Conservation (phyloP, 2,329 filamentous ascomycete genomes). For the Aureobasidium sp. region DNA sequence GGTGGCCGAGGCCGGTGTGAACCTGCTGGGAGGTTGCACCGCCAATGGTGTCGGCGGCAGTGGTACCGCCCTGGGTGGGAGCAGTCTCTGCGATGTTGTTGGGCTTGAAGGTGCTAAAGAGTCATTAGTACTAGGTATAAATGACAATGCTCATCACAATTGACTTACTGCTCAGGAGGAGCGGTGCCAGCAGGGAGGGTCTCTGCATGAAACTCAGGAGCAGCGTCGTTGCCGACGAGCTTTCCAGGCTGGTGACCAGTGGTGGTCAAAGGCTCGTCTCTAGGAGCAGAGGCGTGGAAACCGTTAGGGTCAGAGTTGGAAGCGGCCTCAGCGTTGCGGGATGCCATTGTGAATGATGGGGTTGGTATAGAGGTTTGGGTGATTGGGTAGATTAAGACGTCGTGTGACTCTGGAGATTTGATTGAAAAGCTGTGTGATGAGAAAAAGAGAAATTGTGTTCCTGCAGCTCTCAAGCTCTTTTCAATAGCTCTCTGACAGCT, state of each 20-base stretch:
- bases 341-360: neutral
- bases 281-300: slow-evolving; percentile 12
- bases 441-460: neutral
- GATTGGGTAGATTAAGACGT: neutral
- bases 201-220: slow-evolving; percentile 58
- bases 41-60: slow-evolving; percentile 40
- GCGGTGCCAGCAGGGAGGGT: slow-evolving; percentile 57
- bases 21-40: slow-evolving; percentile 50
- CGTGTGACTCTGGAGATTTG: slow-evolving; percentile 1
- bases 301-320: slow-evolving; percentile 6
- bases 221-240: slow-evolving; percentile 52
- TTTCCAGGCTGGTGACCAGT: slow-evolving; percentile 11
- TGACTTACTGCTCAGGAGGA: slow-evolving; percentile 35
- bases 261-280: slow-evolving; percentile 5
- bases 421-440: neutral
- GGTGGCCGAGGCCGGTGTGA: slow-evolving; percentile 48
- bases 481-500: neutral
- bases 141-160: neutral
- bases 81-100: slow-evolving; percentile 35
- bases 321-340: slow-evolving; percentile 2
- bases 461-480: slow-evolving; percentile 7
- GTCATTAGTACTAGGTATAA: neutral
- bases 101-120: slow-evolving; percentile 35
- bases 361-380: neutral
- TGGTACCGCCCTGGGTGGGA: slow-evolving; percentile 37